Conservation (phyloP, 2,329 filamentous ascomycete species). For the Penicillium fuscoglaucum region DNA sequence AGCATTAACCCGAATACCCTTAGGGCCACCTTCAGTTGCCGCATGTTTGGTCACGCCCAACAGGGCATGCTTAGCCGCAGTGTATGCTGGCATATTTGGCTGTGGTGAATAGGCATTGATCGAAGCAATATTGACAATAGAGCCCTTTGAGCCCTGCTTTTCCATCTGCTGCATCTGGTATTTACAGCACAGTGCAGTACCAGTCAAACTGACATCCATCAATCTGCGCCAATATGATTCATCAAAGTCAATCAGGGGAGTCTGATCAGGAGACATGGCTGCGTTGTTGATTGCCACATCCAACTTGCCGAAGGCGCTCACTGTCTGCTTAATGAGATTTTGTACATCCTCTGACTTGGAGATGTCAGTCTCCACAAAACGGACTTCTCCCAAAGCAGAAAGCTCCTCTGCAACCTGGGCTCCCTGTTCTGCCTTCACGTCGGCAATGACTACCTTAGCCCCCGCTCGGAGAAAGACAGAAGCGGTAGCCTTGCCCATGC, state of each 20-base stretch:
- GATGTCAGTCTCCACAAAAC: slow-evolving; percentile 31
- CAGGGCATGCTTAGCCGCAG: slow-evolving; percentile 46
- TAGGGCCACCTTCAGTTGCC: slow-evolving; percentile 34
- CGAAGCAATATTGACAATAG: slow-evolving; percentile 47
- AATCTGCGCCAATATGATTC: slow-evolving; percentile 37
- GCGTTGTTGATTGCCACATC: slow-evolving; percentile 50
- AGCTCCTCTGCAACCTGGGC: slow-evolving; percentile 16
- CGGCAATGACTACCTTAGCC: slow-evolving; percentile 73
- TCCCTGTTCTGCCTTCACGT: slow-evolving; percentile 59
- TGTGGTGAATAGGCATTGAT: slow-evolving; percentile 40
- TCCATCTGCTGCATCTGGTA: slow-evolving; percentile 47
- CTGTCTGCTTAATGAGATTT: slow-evolving; percentile 33
- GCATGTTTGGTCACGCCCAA: slow-evolving; percentile 47
- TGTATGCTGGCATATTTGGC: slow-evolving; percentile 45
- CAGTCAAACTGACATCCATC: slow-evolving; percentile 44
- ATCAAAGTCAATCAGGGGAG: slow-evolving; percentile 36
- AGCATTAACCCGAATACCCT: slow-evolving; percentile 40
- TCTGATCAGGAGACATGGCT: slow-evolving; percentile 27
- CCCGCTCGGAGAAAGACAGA: slow-evolving; percentile 73
- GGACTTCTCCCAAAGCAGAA: slow-evolving; percentile 17
- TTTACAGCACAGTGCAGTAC: slow-evolving; percentile 32
- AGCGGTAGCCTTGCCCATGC: slow-evolving; percentile 35
- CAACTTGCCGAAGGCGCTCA: slow-evolving; percentile 39
- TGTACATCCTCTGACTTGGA: slow-evolving; percentile 33
- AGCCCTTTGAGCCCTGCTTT: slow-evolving; percentile 29